phyloP scores from a whole-genome alignment of 2,329 filamentous ascomycete genomes.

The Cryphonectria japonica region DNA sequence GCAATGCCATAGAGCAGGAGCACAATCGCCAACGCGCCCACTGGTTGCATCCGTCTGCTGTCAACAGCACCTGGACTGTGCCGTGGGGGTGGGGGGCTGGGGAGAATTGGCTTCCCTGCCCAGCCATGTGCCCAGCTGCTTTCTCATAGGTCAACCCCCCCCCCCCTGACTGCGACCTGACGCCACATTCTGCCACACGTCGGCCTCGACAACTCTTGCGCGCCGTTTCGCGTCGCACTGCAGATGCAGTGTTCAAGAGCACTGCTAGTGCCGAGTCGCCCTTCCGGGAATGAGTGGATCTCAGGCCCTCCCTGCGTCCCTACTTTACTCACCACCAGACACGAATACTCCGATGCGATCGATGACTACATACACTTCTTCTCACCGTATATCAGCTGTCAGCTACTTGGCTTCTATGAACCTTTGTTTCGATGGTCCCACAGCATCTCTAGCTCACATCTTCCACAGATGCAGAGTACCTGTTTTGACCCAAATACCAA shows the following conservation, averaged over 20 bases:
- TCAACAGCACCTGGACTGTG: constrained; percentile 9
- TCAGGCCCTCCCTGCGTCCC: background rate
- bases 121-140: constrained; percentile 13
- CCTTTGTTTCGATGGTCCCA: background rate
- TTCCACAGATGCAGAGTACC: background rate
- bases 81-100: constrained; percentile 4
- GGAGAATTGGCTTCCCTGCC: background rate
- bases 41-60: constrained; percentile 12
- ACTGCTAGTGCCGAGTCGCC: background rate
- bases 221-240: constrained; percentile 21
- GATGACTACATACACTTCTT: background rate
- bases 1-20: constrained; percentile 17
- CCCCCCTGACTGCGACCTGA: constrained; percentile 8
- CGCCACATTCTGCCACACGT: constrained; percentile 3
- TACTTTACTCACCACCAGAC: background rate
- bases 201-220: background rate
- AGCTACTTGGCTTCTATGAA: too few species aligned
- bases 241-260: background rate
- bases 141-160: constrained; percentile 3
- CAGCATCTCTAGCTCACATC: background rate
- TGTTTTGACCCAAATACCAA: background rate
- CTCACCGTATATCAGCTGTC: background rate
- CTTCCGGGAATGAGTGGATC: background rate
- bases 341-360: background rate
- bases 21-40: constrained; percentile 23